Evolutionary conservation across 2,329 filamentous ascomycete species (phyloP), one percentile per base, ranked within the genome.

Genomic region (Pyrenophora seminiperda): DNA sequence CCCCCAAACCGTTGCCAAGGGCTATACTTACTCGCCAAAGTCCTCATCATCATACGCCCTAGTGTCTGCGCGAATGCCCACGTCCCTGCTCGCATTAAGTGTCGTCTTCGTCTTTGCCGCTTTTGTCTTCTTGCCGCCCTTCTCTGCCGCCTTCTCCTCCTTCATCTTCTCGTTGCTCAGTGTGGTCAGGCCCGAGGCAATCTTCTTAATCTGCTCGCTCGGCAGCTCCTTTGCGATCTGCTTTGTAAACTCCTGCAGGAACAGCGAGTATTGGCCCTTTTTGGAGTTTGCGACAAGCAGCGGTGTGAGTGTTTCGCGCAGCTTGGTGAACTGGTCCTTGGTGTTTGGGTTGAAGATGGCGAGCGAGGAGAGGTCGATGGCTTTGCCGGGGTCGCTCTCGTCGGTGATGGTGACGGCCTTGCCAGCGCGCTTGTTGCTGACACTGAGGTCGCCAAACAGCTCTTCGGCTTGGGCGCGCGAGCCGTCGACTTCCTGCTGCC

Each of bases 151-250:
- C 83, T 97, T 97, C 83, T 99, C 94, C 75, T 97, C 92, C 80
- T 91, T 95, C 88, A 97, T 88, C 83, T 96, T 97, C 83, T 97
- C 94, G 73, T 99, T 99, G 72, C 90, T 84, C 48, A 96, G 82
- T 4, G 91, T 88, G n/a, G 92, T 96, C 67, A 99, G 77, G 4
- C 84, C 83, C 74, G 89, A 95, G 10, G 91, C 85, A 60, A 96
- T 84, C 82, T 97, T 97, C 84, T 97, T 97, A 77, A 97, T 92
- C 78, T 97, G 91, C 49, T 94, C 88, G 71, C 90, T 96, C 11
- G 89, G 86, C 61, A 99, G 76, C 20, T 96, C 92, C 76, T 91
- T 92, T 65, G 87, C 84, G 36, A 97, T 83, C 68, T 90, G 86
- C 80, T 96, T 96, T 58, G 83, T 77, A 68, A 99, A 94, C 68